Conservation (phyloP, 768 basidiomycete genomes). For the Rubroboletus pulcherrimus region DNA sequence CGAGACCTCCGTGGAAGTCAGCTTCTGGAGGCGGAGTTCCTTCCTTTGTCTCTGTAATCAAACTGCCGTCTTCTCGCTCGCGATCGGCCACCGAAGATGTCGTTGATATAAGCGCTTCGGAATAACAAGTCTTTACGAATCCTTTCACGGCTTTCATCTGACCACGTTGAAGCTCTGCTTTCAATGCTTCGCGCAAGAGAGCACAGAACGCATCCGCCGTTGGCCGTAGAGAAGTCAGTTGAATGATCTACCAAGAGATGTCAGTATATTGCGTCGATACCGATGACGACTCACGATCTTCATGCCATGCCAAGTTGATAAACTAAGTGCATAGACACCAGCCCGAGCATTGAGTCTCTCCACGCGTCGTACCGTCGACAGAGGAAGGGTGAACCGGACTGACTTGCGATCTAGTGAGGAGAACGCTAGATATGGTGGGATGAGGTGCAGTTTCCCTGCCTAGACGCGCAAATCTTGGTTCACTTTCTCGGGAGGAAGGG, state of each 20-base stretch:
- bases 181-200: slow-evolving; percentile 83
- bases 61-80: slow-evolving; percentile 66
- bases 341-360: slow-evolving; percentile 91
- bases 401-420: slow-evolving; percentile 88
- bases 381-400: slow-evolving; percentile 85
- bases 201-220: slow-evolving; percentile 93
- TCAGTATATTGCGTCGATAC: slow-evolving; percentile 2
- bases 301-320: slow-evolving; percentile 91
- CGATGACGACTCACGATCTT: slow-evolving; percentile 61
- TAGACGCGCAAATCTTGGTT: slow-evolving; percentile 27
- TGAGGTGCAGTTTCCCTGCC: slow-evolving; percentile 88
- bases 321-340: slow-evolving; percentile 93
- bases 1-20: slow-evolving; percentile 73
- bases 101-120: slow-evolving; percentile 75
- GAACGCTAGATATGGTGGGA: slow-evolving; percentile 89
- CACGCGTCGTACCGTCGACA: slow-evolving; percentile 89
- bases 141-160: slow-evolving; percentile 91
- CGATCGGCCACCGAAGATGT: slow-evolving; percentile 55
- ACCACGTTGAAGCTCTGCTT: slow-evolving; percentile 82
- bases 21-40: slow-evolving; percentile 43
- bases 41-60: slow-evolving; percentile 53
- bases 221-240: slow-evolving; percentile 88
- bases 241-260: slow-evolving; percentile 61
- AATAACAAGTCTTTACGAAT: slow-evolving; percentile 91
- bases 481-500: not conserved